Base-by-base conservation (phyloP, 2,329 filamentous ascomycete genomes). In the Penicillium hordei region DNA sequence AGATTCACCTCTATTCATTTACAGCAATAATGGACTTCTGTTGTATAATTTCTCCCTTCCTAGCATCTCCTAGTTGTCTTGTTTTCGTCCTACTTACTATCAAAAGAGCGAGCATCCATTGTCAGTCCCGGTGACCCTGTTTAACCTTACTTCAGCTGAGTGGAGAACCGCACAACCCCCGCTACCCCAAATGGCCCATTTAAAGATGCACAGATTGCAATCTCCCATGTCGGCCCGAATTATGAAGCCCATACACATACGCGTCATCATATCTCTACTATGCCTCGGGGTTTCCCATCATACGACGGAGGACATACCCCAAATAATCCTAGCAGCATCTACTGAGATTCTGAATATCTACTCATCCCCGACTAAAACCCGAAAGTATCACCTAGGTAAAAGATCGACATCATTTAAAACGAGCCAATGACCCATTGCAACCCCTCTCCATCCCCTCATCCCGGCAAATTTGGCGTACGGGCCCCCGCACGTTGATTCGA, bases 371-470 rank as follows among this genome's bases (percentile, higher is more conserved):
- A 45, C 39, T 25, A 40, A 17, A 52, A 0, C n/a, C 40, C 40
- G 33, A 5, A 31, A 17, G 7, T 27, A 27, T 1, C n/a, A n/a
- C n/a, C 8, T n/a, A 7, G 0, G 46, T 19, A 48, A 48, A 42
- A 17, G 60, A 64, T 63, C 54, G 49, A 54, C 46, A 43, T 17
- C 43, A 48, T 40, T 33, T 53, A 49, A 46, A 52, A 39, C 44
- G 12, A 55, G 46, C 39, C 52, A 48, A 46, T 58, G 12, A 27
- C 25, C 43, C 36, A 23, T 13, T 31, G 17, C 3, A 25, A 36
- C 23, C 13, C 19, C 2, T 40, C 48, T 43, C 34, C 54, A 50
- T 46, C 52, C 48, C 52, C 38, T 8, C 31, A 15, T 52, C 53
- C 51, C 45, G 59, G 58, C n/a, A 57, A 57, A 52, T 48, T 57